Base-by-base conservation (phyloP, 2,329 filamentous ascomycete species). In the Epichloe sylvatica region DNA sequence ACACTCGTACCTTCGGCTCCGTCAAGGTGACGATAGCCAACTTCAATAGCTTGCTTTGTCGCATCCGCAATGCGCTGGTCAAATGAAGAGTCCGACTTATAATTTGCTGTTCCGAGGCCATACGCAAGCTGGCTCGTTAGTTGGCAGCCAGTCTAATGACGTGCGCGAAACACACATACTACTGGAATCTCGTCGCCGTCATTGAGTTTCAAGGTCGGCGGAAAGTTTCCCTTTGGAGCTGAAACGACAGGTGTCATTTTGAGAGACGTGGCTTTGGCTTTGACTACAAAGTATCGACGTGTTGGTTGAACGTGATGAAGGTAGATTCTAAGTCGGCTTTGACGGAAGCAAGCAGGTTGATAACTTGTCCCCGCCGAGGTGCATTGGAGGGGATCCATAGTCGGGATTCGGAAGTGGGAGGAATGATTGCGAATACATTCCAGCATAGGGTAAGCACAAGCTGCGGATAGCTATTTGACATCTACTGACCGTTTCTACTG, bases 11-110 rank as follows among this genome's bases (percentile, higher is more conserved):
- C 67, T 69, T 90, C 81, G 19, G 86, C 86, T 41, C 84, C 79
- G 62, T 91, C 86, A 3, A 90, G 71, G 59, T 90, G 84, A 51
- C 74, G 73, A 63, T 81, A 89, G 23, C 83, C 84, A n/a, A 78
- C 64, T 49, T 77, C 74, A 57, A 88, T 82, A 34, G 85, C 84
- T 54, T 68, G 73, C 50, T 83, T 76, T 40, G 74, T 73, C 47
- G 68, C 55, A 23, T 70, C 65, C 43, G 74, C 62, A 45, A 75
- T 66, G 5, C 72, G 69, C 50, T 79, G 67, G 55, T 86, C 80
- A 40, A 81, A 67, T 44, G 73, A 67, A 45, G 63, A 70, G 8
- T 71, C 65, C 4, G 62, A 62, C 56, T 77, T 85, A 66, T 71
- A 81, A 23, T 70, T 68, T 41, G 83, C 82, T 0, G 84, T 86